A percentile compares a stretch with the other conserved stretches of the same genome.
Conservation (phyloP, 768 basidiomycete genomes). For the Coprinopsis marcescibilis region DNA sequence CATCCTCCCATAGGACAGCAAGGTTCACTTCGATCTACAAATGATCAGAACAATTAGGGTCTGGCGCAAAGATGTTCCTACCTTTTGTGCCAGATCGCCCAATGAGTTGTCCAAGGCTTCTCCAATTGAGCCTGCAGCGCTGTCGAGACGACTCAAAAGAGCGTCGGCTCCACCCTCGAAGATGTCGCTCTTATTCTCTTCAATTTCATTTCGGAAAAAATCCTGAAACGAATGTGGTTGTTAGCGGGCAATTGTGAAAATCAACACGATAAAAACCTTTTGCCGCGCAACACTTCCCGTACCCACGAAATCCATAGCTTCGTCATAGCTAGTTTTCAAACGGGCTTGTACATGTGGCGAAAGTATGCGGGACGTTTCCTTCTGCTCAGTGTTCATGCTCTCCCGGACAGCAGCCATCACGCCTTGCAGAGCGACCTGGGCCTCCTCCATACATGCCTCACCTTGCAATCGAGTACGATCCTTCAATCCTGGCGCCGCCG, state of each 20-base stretch:
- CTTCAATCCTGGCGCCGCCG: slow-evolving; percentile 45
- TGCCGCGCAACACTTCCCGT: slow-evolving; percentile 53
- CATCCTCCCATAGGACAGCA: slow-evolving; percentile 55
- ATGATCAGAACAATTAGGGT: not conserved
- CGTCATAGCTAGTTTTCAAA: slow-evolving; percentile 45
- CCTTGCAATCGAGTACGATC: slow-evolving; percentile 48
- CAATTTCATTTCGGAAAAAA: slow-evolving; percentile 42
- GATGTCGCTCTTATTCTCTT: slow-evolving; percentile 39
- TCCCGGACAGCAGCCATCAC: slow-evolving; percentile 43
- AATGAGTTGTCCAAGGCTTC: slow-evolving; percentile 41
- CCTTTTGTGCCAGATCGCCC: slow-evolving; percentile 50
- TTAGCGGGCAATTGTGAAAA: not conserved
- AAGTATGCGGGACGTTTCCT: slow-evolving; percentile 53
- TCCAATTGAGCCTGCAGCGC: slow-evolving; percentile 46
- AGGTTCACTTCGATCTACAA: slow-evolving; percentile 35
- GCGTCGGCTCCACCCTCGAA: slow-evolving; percentile 49
- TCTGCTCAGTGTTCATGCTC: slow-evolving; percentile 48
- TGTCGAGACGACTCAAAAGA: slow-evolving; percentile 40
- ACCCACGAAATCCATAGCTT: slow-evolving; percentile 50
- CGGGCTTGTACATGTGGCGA: slow-evolving; percentile 50
- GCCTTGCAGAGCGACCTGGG: slow-evolving; percentile 40
- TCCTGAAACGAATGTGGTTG: slow-evolving; percentile 25
- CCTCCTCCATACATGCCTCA: slow-evolving; percentile 47
- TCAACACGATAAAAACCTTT: slow-evolving; percentile 34
- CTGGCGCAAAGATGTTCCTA: slow-evolving; percentile 13